phyloP scores from a whole-genome alignment of 1,139 yeast species.

The Geotrichum carabidarum region DNA sequence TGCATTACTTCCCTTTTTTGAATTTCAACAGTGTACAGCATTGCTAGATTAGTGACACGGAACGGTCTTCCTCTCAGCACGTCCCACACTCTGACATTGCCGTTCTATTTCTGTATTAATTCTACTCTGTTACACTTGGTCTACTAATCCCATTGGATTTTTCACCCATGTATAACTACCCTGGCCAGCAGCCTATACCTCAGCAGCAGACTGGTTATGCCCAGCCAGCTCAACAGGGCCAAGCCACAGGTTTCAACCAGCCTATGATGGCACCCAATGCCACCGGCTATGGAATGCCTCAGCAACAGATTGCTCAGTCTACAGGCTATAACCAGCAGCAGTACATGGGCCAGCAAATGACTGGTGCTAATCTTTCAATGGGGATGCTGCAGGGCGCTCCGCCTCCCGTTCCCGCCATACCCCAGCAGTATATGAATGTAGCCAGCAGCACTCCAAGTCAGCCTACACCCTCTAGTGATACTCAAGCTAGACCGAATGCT shows the following conservation, averaged over 20 bases:
- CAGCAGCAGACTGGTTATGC: conserved; percentile 21
- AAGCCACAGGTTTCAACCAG: conserved; percentile 15
- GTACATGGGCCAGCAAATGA: conserved; percentile 1
- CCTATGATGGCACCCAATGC: not conserved
- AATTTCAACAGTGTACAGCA: not conserved
- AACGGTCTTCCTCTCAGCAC: not conserved
- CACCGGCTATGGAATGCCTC: conserved; percentile 13
- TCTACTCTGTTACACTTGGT: not conserved
- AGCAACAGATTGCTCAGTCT: conserved; percentile 19
- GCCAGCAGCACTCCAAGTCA: conserved; percentile 30
- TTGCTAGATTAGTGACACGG: not conserved
- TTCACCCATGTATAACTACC: conserved; percentile 14
- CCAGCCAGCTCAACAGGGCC: conserved; percentile 1
- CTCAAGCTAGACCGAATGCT: not conserved
- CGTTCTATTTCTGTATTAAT: not conserved
- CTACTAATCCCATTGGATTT: too few species aligned
- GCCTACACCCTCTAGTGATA: conserved; percentile 32
- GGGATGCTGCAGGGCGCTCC: conserved; percentile 15
- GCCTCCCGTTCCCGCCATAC: conserved; percentile 19
- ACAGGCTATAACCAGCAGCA: conserved; percentile 26
- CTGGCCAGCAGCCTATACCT: conserved; percentile 24
- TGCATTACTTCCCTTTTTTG: not conserved
- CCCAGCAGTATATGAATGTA: conserved; percentile 24
- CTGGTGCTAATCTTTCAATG: conserved; percentile 5
- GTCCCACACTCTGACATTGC: not conserved